Percentiles rank a stretch among this genome's conserved stretches.
Conservation (phyloP, 805 yeast species). For the Saturnispora dispora region DNA sequence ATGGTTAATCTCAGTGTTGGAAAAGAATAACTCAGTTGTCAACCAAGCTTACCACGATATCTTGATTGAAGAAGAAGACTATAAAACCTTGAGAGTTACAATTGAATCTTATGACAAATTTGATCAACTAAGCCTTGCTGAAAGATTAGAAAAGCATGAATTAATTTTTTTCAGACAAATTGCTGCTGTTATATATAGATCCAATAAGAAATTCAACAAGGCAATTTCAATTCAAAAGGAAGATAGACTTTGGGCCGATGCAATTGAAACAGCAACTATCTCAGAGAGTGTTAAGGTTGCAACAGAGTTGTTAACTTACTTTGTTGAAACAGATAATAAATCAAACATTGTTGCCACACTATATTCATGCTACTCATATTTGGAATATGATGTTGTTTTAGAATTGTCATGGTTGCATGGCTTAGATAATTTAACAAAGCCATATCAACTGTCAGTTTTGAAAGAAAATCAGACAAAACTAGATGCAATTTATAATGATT, state of each 20-base stretch:
- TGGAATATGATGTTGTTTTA: conserved; percentile 73
- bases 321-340: conserved; percentile 93
- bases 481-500: conserved; percentile 56
- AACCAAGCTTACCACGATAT: conserved; percentile 93
- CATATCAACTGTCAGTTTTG: conserved; percentile 78
- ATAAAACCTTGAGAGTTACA: conserved; percentile 77
- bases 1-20: conserved; percentile 83
- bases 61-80: conserved; percentile 92
- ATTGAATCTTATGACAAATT: conserved; percentile 87
- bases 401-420: conserved; percentile 89
- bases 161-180: conserved; percentile 91
- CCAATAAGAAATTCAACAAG: conserved; percentile 88
- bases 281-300: conserved; percentile 76
- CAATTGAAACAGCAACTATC: conserved; percentile 82
- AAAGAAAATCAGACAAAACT: conserved; percentile 69
- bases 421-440: conserved; percentile 78
- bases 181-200: conserved; percentile 88
- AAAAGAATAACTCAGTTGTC: conserved; percentile 82
- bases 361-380: conserved; percentile 73
- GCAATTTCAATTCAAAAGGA: conserved; percentile 80
- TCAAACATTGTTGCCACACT: conserved; percentile 90
- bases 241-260: conserved; percentile 92
- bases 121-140: conserved; percentile 87
- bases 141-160: conserved; percentile 85
- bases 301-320: conserved; percentile 79